phyloP scores from a whole-genome alignment of 1,139 yeast genomes.

The Candida glucosophila region DNA sequence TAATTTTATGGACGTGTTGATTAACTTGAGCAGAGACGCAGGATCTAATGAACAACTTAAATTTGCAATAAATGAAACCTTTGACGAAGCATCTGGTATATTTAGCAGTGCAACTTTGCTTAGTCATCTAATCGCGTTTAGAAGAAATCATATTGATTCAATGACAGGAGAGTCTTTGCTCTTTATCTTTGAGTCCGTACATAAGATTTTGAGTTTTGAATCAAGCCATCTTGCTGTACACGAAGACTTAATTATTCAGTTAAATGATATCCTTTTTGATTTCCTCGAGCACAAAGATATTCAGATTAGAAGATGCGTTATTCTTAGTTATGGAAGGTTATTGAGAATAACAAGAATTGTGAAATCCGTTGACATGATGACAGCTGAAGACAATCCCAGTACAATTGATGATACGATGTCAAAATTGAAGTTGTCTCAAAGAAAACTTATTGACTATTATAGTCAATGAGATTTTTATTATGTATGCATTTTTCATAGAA shows the following conservation, averaged over 20 bases:
- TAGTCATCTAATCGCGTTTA: slow-evolving; percentile 4
- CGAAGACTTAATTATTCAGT: slow-evolving; percentile 13
- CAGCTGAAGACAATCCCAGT: slow-evolving; percentile 5
- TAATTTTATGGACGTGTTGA: slow-evolving; percentile 16
- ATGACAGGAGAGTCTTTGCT: too few relatives aligned
- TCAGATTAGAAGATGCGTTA: slow-evolving; percentile 31
- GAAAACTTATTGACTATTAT: slow-evolving; percentile 29
- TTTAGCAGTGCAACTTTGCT: slow-evolving; percentile 16
- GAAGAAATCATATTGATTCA: too few relatives aligned
- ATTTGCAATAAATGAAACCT: slow-evolving; percentile 20
- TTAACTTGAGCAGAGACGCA: slow-evolving; percentile 10
- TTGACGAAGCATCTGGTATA: slow-evolving; percentile 22
- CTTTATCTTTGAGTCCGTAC: slow-evolving; percentile 16
- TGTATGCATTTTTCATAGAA: slow-evolving; percentile 1
- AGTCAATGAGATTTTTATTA: slow-evolving; percentile 10
- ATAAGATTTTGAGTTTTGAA: slow-evolving; percentile 13
- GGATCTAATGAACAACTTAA: slow-evolving; percentile 14
- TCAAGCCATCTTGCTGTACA: slow-evolving; percentile 12
- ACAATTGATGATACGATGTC: slow-evolving; percentile 16
- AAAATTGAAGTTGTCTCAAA: slow-evolving; percentile 23
- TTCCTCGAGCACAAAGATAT: slow-evolving; percentile 24
- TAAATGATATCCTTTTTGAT: slow-evolving; percentile 20
- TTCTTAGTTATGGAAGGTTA: slow-evolving; percentile 33
- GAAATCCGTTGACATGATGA: slow-evolving; percentile 4
- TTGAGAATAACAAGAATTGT: slow-evolving; percentile 12